Base-by-base conservation (phyloP, 805 yeast species). In the Ogataea ramenticola region DNA sequence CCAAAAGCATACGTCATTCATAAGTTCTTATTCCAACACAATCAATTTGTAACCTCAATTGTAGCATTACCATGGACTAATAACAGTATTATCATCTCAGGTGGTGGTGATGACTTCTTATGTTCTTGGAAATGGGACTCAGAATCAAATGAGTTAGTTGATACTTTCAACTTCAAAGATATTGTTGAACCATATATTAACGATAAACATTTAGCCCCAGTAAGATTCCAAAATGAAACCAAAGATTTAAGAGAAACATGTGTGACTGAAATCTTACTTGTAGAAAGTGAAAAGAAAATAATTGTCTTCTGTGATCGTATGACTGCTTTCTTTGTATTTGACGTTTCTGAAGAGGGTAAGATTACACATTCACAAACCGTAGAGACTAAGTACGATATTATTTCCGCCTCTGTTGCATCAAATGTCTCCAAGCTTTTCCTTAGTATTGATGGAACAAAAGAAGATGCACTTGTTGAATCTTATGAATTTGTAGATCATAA, bases 21-120 rank as follows among this genome's bases (percentile, higher is more conserved):
- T 49, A 76, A 79, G 54, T 89, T 87, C 79, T 69, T 90, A 43
- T 87, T 87, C 61, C 97, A 96, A 3, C 97, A 91, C 60, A 69
- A 71, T 37, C 85, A 88, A 61, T 95, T 88, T 52, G 81, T 93
- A 10, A 82, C 96, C 2, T 68, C 76, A 7, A 60, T 93, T 49
- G 60, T 71, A 29, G 65, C 80, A 14, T 82, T 88, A 20, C 48
- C 59, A 3, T 78, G 80, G 70, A 50, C 59, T 35, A 62, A 76
- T 32, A 57, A 66, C 4, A 57, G 67, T 20, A 55, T 76, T 17
- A 68, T 93, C 43, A 62, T 90, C 21, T 82, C 93, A 57, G 98
- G 83, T 4, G 99, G 99, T 31, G 99, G 99, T 51, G 99, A 93
- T 59, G 78, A 77, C 43, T 79, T 62, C 51, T 56, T 93, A 12